Base-by-base conservation (phyloP, 371 early-diverging fungal species). In the Rhizomucor miehei region DNA sequence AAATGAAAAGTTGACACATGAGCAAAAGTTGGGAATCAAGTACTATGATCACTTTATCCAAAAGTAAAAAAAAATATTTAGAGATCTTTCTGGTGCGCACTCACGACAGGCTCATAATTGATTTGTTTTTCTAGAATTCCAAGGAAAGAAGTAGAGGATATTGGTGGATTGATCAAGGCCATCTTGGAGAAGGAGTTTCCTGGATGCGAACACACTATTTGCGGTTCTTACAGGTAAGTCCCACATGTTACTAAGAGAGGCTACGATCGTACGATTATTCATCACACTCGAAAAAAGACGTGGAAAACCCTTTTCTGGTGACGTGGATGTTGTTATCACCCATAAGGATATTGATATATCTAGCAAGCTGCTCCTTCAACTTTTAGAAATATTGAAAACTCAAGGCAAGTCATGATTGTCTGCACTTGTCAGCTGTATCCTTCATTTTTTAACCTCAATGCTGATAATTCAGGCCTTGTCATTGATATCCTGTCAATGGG, bases 211-310 rank as follows among this genome's bases (percentile, higher is more conserved):
- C 21, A 44, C 25, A 59, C 59, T 6, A 36, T 63, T 6, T 63
- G 64, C 20, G 64, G 64, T 2, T 55, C 56, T 24, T 63, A 63
- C 21, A 35, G 64, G 59, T 63, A 59, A 12, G 8, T n/a, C n/a
- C n/a, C n/a, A n/a, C n/a, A n/a, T 9, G 13, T 35, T 16, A 25
- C 3, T 24, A 5, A 48, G 17, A 29, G 17, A 16, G 20, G 23
- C 3, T 20, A 19, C 21, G 13, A 11, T 1, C 1, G 23, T 19
- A 25, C 6, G 11, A 23, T 6, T 23, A 9, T 47, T 47, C 10
- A 47, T 3, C 23, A 20, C 11, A 36, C 5, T 41, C 23, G 48
- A 48, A 23, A 41, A 13, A 48, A 62, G 64, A 40, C 59, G 64
- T n/a, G 58, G 58, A 14, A 51, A 52, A 19, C 24, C 23, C 1